These are phyloP conservation scores for Trichothecium sympodiale DNA, from an alignment of 2,329 filamentous ascomycete species.

Conservation along the genomic window DNA sequence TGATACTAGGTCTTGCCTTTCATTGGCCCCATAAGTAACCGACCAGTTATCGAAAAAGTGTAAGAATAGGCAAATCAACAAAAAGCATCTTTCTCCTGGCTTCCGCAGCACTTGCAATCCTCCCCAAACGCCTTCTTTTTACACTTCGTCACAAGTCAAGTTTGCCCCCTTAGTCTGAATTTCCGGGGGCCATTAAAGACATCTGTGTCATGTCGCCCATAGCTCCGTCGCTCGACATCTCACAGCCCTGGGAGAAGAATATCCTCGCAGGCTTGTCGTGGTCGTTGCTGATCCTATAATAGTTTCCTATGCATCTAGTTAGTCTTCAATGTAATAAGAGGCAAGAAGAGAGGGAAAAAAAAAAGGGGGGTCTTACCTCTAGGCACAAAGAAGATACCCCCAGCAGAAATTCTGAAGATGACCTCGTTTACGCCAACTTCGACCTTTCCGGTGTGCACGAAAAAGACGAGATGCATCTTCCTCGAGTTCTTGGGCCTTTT, in stretches of 20 bases:
- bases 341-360: slow-evolving; percentile 3
- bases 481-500: slow-evolving; percentile 88
- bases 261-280: slow-evolving; percentile 61
- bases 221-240: slow-evolving; percentile 21
- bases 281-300: slow-evolving; percentile 83
- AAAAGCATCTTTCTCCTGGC: too few species aligned
- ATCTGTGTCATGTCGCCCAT: too few species aligned
- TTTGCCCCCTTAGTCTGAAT: too few species aligned
- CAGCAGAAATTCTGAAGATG: slow-evolving; percentile 71
- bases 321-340: neutral
- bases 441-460: slow-evolving; percentile 75
- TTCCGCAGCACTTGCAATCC: too few species aligned
- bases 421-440: slow-evolving; percentile 66
- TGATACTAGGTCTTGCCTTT: too few species aligned
- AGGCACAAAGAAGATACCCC: slow-evolving; percentile 89
- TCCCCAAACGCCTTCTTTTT: too few species aligned
- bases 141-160: too few species aligned
- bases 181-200: too few species aligned
- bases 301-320: slow-evolving; percentile 58
- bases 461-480: slow-evolving; percentile 96
- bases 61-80: too few species aligned
- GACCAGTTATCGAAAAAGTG: too few species aligned
- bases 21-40: too few species aligned
- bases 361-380: slow-evolving; percentile 54
- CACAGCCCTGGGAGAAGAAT: slow-evolving; percentile 89